Evolutionary conservation across 371 early-diverging fungal species (phyloP), one percentile per base, ranked within the genome.

Genomic region (Mortierella sp.): DNA sequence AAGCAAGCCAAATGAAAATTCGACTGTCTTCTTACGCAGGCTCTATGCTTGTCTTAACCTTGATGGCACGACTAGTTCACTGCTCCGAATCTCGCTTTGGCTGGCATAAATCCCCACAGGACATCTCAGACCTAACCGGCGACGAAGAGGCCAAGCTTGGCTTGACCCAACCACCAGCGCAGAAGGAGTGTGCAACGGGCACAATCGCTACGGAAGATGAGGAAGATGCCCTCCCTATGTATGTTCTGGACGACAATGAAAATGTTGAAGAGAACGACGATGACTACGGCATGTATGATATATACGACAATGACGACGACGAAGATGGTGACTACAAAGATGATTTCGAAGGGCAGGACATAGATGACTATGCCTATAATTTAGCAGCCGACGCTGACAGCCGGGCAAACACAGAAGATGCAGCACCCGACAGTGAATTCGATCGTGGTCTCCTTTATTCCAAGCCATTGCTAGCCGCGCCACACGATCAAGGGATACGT

Each of bases 321-420:
- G 53, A 62, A 27, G 52, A 55, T 8, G 49, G 28, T 23, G 50
- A 64, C 6, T 19, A 50, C 21, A 56, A 49, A n/a, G 43, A 56
- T 44, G 41, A 14, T 28, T 23, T 53, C 21, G 46, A 24, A n/a
- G n/a, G n/a, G n/a, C n/a, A n/a, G n/a, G 54, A 53, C n/a, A 47
- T 28, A 3, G 27, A 26, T 21, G 26, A n/a, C 7, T 49, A 37
- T 46, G 56, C 19, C 17, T 34, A 46, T 6, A 24, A 47, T 11
- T 46, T 51, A 28, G 52, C 55, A 24, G 6, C 23, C 28, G 41
- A 48, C 23, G 23, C 37, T n/a, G 14, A 44, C 15, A 11, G 6
- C 27, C 14, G 26, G 28, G 49, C 17, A 14, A 14, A 19, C 19
- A 34, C 37, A 34, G 37, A 7, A 34, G 34, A 5, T 7, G 11